A percentile compares a stretch with the other conserved stretches of the same genome.
These are phyloP conservation scores for Platismatia glauca DNA, from an alignment of 495 filamentous ascomycete genomes.

Conservation along the genomic window DNA sequence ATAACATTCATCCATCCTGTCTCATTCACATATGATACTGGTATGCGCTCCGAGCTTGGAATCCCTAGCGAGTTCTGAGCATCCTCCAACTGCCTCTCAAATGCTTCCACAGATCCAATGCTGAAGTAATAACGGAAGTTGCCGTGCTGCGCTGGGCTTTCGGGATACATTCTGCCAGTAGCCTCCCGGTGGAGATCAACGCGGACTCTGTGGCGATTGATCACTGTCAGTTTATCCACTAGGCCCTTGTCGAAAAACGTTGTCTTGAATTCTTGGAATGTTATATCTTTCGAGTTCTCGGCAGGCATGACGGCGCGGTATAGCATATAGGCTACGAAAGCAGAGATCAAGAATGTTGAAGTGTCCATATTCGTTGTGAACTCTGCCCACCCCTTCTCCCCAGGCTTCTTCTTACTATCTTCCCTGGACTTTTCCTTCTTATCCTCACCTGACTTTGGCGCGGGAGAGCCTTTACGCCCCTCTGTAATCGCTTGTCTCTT, in stretches of 20 bases:
- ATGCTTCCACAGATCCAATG: slow-evolving; percentile 88
- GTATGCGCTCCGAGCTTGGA: slow-evolving; percentile 75
- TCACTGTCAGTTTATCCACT: slow-evolving; percentile 81
- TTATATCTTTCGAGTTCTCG: slow-evolving; percentile 72
- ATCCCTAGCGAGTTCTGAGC: slow-evolving; percentile 82
- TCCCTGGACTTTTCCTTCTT: slow-evolving; percentile 21
- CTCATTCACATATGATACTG: slow-evolving; percentile 76
- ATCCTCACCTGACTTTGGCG: slow-evolving; percentile 25
- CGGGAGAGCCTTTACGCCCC: slow-evolving; percentile 20
- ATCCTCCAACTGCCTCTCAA: slow-evolving; percentile 77
- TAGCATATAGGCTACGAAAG: slow-evolving; percentile 53
- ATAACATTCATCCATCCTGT: slow-evolving; percentile 53
- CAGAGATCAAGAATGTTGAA: slow-evolving; percentile 43
- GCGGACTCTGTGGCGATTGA: slow-evolving; percentile 63
- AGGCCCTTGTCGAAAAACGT: slow-evolving; percentile 93
- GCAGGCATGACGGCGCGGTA: slow-evolving; percentile 53
- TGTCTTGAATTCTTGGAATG: slow-evolving; percentile 89
- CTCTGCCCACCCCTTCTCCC: slow-evolving; percentile 33
- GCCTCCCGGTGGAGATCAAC: slow-evolving; percentile 83
- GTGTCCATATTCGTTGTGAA: slow-evolving; percentile 44
- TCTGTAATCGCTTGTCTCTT: slow-evolving; percentile 28
- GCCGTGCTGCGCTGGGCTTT: slow-evolving; percentile 59
- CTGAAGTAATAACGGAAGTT: slow-evolving; percentile 86
- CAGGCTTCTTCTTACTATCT: slow-evolving; percentile 29
- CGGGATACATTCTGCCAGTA: slow-evolving; percentile 66